These are phyloP conservation scores for Myrica gale DNA, from an alignment of 306 rosid species.

Conservation along the genomic window DNA sequence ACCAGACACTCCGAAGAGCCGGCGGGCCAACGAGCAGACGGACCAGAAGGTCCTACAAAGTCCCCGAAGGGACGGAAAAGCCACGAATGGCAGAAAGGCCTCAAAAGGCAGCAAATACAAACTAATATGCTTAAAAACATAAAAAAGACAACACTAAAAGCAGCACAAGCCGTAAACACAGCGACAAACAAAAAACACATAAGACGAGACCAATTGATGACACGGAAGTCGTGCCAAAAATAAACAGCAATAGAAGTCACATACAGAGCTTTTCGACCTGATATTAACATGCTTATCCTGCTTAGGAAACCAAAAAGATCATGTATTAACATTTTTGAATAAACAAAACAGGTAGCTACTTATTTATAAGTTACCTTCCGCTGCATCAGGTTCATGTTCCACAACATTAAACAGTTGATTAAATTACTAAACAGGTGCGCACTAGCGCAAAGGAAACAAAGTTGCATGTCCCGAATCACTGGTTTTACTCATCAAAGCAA, in stretches of 20 bases:
- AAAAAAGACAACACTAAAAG: too few relatives aligned
- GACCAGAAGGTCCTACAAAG: too few relatives aligned
- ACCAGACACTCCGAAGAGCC: too few relatives aligned
- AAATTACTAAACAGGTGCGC: not conserved
- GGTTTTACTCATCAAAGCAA: not conserved
- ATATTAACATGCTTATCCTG: not conserved
- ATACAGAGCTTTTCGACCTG: not conserved
- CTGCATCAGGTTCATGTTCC: not conserved
- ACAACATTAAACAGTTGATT: constrained; percentile 6
- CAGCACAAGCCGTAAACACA: too few relatives aligned
- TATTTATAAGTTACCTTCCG: not conserved
- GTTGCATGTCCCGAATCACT: not conserved
- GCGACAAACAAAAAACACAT: too few relatives aligned
- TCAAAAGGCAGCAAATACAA: too few relatives aligned
- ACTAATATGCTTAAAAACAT: too few relatives aligned
- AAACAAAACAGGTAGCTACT: not conserved
- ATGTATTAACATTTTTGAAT: too few relatives aligned
- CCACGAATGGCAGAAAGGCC: too few relatives aligned
- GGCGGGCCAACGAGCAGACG: too few relatives aligned
- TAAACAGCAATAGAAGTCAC: not conserved
- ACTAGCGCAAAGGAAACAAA: not conserved
- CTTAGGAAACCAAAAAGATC: too few relatives aligned
- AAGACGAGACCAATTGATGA: not conserved
- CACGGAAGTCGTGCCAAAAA: not conserved
- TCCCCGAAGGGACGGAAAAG: too few relatives aligned